Evolutionary conservation across 306 rosid species (phyloP).

Genomic region (Ochetophila trinervis): DNA sequence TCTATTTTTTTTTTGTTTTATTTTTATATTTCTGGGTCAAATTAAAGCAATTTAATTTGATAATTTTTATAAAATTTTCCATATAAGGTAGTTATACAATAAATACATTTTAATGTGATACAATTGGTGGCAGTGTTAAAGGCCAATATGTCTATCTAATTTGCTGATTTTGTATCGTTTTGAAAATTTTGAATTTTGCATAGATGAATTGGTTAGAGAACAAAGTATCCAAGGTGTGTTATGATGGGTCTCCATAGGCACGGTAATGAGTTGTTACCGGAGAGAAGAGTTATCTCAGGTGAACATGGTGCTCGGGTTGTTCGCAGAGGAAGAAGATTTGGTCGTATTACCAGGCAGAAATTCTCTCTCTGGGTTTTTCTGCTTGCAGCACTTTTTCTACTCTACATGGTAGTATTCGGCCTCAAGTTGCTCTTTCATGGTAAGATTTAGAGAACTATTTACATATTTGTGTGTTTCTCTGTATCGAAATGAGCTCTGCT

Average conservation of each 20-base stretch:
- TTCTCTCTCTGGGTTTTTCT: constrained; percentile 45
- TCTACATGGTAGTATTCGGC: constrained; percentile 55
- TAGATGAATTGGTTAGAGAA: constrained; percentile 36
- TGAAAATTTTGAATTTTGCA: constrained; percentile 4
- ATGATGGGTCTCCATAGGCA: constrained; percentile 48
- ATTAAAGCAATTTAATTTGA: too few species aligned
- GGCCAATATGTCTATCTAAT: too few species aligned
- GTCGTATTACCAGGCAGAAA: constrained; percentile 52
- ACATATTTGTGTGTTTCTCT: background rate
- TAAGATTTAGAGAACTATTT: constrained; percentile 29
- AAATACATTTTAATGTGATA: too few species aligned
- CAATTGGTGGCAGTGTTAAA: too few species aligned
- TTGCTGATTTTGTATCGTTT: too few species aligned
- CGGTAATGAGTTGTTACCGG: constrained; percentile 43
- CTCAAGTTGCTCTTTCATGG: constrained; percentile 54
- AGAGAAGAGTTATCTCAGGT: constrained; percentile 45
- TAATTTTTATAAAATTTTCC: too few species aligned
- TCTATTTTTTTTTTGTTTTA: too few species aligned
- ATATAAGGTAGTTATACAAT: too few species aligned
- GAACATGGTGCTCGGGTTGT: constrained; percentile 44
- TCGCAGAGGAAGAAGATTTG: constrained; percentile 68
- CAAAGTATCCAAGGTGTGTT: constrained; percentile 32
- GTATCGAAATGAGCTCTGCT: background rate
- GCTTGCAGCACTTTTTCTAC: constrained; percentile 41
- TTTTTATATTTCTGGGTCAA: too few species aligned